Conservation (phyloP, 2,329 filamentous ascomycete species). For the Neopestalotiopsis clavispora region DNA sequence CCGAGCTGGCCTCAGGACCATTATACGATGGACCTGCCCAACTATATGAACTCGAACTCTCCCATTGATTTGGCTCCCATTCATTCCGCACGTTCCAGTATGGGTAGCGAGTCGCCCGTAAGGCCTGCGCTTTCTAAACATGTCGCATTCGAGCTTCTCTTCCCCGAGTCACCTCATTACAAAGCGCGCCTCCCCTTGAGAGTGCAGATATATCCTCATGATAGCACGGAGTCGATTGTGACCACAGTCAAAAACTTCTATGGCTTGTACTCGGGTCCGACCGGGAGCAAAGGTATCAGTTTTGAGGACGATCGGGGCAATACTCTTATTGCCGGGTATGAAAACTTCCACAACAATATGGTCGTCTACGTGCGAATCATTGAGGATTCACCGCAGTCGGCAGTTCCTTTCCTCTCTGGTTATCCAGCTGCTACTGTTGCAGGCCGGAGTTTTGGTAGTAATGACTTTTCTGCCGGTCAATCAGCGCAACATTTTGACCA, state of each 20-base stretch:
- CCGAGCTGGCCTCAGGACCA: neutral
- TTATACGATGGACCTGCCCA: slow-evolving; percentile 36
- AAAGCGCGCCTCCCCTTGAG: slow-evolving; percentile 81
- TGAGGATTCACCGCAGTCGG: slow-evolving; percentile 55
- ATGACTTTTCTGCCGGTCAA: slow-evolving; percentile 47
- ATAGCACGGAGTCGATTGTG: slow-evolving; percentile 96
- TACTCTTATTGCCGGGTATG: slow-evolving; percentile 92
- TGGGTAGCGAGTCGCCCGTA: slow-evolving; percentile 52
- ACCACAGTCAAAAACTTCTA: slow-evolving; percentile 99
- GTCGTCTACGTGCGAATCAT: slow-evolving; percentile 90
- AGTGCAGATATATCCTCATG: slow-evolving; percentile 91
- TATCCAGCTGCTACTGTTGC: slow-evolving; percentile 58
- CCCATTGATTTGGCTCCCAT: slow-evolving; percentile 42
- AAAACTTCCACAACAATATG: slow-evolving; percentile 94
- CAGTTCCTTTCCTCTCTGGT: slow-evolving; percentile 56
- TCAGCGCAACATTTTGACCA: slow-evolving; percentile 57
- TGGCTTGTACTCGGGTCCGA: slow-evolving; percentile 81
- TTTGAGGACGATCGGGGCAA: slow-evolving; percentile 92
- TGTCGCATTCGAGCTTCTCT: slow-evolving; percentile 79
- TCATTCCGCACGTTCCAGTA: slow-evolving; percentile 43
- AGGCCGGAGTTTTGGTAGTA: slow-evolving; percentile 62
- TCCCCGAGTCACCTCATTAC: slow-evolving; percentile 69
- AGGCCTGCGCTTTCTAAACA: slow-evolving; percentile 66
- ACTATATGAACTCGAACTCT: slow-evolving; percentile 52
- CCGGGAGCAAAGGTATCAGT: slow-evolving; percentile 79